Conservation (phyloP, 495 filamentous ascomycete genomes). For the Penicillium robsamsonii region DNA sequence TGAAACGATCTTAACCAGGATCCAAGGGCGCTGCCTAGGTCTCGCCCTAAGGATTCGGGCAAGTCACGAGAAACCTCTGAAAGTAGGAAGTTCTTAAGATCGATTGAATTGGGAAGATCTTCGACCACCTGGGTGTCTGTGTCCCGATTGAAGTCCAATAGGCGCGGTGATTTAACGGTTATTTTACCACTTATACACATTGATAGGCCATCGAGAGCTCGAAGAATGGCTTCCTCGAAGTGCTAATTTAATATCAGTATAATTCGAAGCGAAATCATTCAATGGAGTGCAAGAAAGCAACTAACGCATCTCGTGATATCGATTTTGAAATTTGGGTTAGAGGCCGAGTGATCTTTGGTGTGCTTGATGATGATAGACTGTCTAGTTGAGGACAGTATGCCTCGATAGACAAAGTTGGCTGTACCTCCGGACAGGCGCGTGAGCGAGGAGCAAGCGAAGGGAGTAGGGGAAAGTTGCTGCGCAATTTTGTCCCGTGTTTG, state of each 20-base stretch:
- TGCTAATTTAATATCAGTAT: constrained; percentile 22
- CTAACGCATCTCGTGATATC: constrained; percentile 49
- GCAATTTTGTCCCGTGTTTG: constrained; percentile 19
- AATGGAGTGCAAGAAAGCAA: not conserved
- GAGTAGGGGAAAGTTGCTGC: constrained; percentile 31
- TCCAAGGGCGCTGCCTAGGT: too few species aligned
- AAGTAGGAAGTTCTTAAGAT: constrained; percentile 54
- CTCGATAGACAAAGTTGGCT: constrained; percentile 60
- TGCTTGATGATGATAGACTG: constrained; percentile 55
- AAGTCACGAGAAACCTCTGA: constrained; percentile 28
- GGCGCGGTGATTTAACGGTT: constrained; percentile 48
- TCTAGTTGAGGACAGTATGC: constrained; percentile 36
- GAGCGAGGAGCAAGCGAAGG: constrained; percentile 51
- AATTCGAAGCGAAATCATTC: not conserved
- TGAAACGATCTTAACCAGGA: constrained; percentile 55
- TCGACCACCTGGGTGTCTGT: constrained; percentile 55
- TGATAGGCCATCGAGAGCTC: constrained; percentile 28
- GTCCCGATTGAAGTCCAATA: constrained; percentile 45
- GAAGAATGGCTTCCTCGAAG: constrained; percentile 34
- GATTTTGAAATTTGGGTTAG: constrained; percentile 47
- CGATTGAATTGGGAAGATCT: constrained; percentile 47
- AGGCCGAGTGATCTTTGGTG: constrained; percentile 49
- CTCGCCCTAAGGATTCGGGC: constrained; percentile 11
- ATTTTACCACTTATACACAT: constrained; percentile 22
- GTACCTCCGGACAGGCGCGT: constrained; percentile 52